A percentile compares a stretch with the other conserved stretches of the same genome.
Evolutionary conservation across 441 rosid species (phyloP).

Genomic region (Syzygium syzygioides): DNA sequence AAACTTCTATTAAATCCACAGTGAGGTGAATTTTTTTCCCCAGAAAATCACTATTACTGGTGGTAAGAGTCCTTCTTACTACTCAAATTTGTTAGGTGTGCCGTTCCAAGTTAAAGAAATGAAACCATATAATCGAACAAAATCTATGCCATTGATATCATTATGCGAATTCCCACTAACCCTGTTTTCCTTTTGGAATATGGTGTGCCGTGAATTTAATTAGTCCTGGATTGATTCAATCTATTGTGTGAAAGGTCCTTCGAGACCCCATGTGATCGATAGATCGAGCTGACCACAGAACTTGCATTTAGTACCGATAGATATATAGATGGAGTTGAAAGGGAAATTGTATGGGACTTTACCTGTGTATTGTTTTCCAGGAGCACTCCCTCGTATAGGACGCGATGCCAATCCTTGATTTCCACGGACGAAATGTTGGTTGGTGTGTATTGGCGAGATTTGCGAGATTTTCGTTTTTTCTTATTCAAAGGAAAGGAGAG

Average conservation of each 20-base stretch:
- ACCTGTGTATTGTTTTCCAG: neutral
- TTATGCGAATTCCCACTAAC: accelerated
- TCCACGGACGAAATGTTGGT: no score
- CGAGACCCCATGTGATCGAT: accelerated
- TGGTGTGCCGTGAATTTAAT: neutral
- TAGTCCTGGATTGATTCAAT: accelerated
- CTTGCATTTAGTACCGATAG: accelerated
- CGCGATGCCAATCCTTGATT: no score
- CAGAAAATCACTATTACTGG: no score
- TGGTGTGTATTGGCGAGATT: no score
- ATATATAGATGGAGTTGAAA: neutral
- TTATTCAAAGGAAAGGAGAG: no score
- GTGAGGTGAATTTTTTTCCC: no score
- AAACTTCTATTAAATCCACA: neutral
- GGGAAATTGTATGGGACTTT: neutral
- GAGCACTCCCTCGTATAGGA: neutral
- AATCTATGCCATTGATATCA: no score
- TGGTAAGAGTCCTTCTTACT: no score
- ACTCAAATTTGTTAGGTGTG: no score
- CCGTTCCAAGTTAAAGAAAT: no score
- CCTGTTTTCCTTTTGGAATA: neutral
- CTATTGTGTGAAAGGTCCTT: no score
- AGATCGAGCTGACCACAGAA: accelerated
- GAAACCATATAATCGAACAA: accelerated
- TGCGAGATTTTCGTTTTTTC: no score